Percentiles rank a stretch among this genome's conserved stretches.
Evolutionary conservation across 2,329 filamentous ascomycete genomes (phyloP).

Genomic region (Sporothrix protearum): DNA sequence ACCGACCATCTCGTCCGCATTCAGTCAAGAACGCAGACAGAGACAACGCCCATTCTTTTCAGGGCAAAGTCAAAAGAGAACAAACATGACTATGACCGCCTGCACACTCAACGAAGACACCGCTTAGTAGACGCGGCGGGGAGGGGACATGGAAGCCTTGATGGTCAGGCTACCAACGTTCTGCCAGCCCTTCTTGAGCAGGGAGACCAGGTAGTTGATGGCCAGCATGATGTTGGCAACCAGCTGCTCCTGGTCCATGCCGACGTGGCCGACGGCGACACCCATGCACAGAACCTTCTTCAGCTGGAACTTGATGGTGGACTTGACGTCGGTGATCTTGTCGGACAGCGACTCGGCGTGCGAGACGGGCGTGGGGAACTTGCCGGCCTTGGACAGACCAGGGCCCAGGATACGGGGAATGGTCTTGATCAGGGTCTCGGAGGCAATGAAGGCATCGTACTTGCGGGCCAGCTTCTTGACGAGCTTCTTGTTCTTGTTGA

Average conservation of each 20-base stretch:
- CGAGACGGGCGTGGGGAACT: slow-evolving; percentile 98
- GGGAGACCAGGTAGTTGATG: slow-evolving; percentile 99
- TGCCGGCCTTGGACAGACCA: slow-evolving; percentile 98
- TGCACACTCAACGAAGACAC: not conserved
- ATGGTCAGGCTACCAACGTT: slow-evolving; percentile 99
- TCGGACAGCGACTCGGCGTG: slow-evolving; percentile 88
- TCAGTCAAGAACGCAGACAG: slow-evolving; percentile 12
- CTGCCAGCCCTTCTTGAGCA: slow-evolving; percentile 99
- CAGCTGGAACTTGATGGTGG: slow-evolving; percentile 99
- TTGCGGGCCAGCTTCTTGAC: slow-evolving; percentile 99
- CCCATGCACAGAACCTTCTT: slow-evolving; percentile 99
- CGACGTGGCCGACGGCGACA: slow-evolving; percentile 98
- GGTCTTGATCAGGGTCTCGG: slow-evolving; percentile 98
- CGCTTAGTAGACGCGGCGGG: slow-evolving; percentile 89
- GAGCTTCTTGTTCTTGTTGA: slow-evolving; percentile 99
- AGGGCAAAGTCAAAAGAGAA: not conserved
- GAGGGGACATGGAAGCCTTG: slow-evolving; percentile 99
- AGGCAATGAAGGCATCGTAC: slow-evolving; percentile 99
- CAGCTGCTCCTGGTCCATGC: slow-evolving; percentile 93
- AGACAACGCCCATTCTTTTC: not conserved
- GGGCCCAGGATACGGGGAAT: slow-evolving; percentile 99
- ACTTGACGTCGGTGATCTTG: slow-evolving; percentile 99
- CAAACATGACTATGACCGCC: not conserved
- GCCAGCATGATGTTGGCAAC: slow-evolving; percentile 99
- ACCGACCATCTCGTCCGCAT: not conserved